Conservation (phyloP, 2,329 filamentous ascomycete species). For the Curvularia sp. region DNA sequence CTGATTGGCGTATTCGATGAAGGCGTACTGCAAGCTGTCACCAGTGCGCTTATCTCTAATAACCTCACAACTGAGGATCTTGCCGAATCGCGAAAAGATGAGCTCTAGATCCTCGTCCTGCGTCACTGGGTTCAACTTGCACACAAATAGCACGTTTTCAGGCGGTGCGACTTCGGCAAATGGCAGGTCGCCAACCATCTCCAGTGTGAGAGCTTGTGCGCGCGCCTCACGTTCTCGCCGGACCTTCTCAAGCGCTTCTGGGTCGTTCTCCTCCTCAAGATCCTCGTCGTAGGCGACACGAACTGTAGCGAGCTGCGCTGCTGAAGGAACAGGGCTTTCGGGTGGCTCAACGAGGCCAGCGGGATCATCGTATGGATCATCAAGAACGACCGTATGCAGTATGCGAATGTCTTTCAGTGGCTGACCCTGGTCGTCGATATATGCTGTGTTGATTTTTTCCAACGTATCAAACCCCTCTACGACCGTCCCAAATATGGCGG, state of each 20-base stretch:
- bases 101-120: slow-evolving; percentile 92
- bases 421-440: slow-evolving; percentile 83
- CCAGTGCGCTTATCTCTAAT: slow-evolving; percentile 93
- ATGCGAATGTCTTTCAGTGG: slow-evolving; percentile 95
- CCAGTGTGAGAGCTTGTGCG: slow-evolving; percentile 90
- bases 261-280: slow-evolving; percentile 78
- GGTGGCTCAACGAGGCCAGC: slow-evolving; percentile 76
- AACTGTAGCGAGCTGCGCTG: slow-evolving; percentile 87
- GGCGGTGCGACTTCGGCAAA: slow-evolving; percentile 98
- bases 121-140: slow-evolving; percentile 97
- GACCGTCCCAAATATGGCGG: slow-evolving; percentile 93
- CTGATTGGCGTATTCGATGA: slow-evolving; percentile 95
- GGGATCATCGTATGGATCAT: slow-evolving; percentile 91
- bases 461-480: slow-evolving; percentile 94
- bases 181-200: slow-evolving; percentile 96
- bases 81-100: slow-evolving; percentile 96
- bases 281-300: slow-evolving; percentile 90
- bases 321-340: slow-evolving; percentile 79
- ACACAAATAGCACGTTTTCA: slow-evolving; percentile 96
- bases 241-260: slow-evolving; percentile 78
- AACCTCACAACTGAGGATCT: slow-evolving; percentile 93
- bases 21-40: slow-evolving; percentile 95
- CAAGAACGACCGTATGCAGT: slow-evolving; percentile 87
- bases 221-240: slow-evolving; percentile 89
- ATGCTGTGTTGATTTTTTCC: slow-evolving; percentile 90